phyloP scores from a whole-genome alignment of 2,329 filamentous ascomycete species.

The Colletotrichum neosansevieriae region DNA sequence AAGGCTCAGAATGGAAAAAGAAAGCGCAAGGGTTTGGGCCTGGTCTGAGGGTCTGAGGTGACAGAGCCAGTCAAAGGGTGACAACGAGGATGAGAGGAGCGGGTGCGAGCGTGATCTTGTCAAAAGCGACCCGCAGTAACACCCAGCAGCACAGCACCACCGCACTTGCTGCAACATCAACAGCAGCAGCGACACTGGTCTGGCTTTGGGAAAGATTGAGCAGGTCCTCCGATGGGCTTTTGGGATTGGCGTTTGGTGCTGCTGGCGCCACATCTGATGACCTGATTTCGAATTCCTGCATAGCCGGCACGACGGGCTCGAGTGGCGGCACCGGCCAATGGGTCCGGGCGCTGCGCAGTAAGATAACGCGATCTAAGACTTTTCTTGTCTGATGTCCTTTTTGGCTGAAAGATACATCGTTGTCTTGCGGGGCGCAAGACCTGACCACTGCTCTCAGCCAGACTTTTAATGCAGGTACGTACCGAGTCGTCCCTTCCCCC shows the following conservation, averaged over 20 bases:
- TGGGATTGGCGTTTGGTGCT: constrained; percentile 20
- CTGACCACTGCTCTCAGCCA: too few relatives aligned
- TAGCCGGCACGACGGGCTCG: constrained; percentile 6
- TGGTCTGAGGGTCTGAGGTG: constrained; percentile 3
- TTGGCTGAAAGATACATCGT: neutral
- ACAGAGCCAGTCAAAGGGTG: neutral
- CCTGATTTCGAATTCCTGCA: constrained; percentile 31
- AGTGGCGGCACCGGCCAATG: constrained; percentile 25
- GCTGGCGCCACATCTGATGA: constrained; percentile 35
- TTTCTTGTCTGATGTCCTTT: too few relatives aligned
- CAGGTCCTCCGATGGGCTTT: constrained; percentile 12
- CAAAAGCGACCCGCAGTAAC: too few relatives aligned
- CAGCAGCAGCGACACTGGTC: neutral
- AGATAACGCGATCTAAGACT: neutral
- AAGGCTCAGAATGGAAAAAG: constrained; percentile 3
- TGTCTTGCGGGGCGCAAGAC: too few relatives aligned
- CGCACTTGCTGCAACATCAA: too few relatives aligned
- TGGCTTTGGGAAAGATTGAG: constrained; percentile 26
- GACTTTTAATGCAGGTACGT: too few relatives aligned
- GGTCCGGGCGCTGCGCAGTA: constrained; percentile 8
- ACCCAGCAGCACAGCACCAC: neutral
- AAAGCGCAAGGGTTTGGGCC: constrained; percentile 5
- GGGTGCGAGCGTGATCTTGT: constrained; percentile 13
- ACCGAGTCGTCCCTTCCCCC: too few relatives aligned
- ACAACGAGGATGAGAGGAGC: neutral